Percentiles rank a stretch among this genome's conserved stretches.
Conservation (phyloP, 2,329 filamentous ascomycete genomes). For the Diplodia intermedia region DNA sequence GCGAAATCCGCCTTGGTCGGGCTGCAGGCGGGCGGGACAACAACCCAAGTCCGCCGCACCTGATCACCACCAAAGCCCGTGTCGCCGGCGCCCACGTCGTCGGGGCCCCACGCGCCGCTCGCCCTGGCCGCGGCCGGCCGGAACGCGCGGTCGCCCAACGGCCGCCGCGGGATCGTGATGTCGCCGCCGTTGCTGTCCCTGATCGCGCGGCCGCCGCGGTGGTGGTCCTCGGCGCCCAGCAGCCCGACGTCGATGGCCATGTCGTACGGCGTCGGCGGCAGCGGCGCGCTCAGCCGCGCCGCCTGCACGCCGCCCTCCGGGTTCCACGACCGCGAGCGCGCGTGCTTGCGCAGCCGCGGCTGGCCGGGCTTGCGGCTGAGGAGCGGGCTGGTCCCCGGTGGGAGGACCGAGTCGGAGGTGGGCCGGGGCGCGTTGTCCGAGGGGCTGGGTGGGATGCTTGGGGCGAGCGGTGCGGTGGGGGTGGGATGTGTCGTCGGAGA, state of each 20-base stretch:
- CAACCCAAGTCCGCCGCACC: background rate
- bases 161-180: background rate
- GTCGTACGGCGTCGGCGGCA: slow-evolving; percentile 13
- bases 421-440: background rate
- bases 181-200: background rate
- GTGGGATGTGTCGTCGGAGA: no score
- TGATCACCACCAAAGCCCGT: background rate
- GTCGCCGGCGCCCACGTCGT: background rate
- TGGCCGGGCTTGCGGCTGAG: background rate
- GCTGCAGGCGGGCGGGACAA: background rate
- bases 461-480: no score
- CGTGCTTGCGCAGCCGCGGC: background rate
- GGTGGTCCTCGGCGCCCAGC: background rate
- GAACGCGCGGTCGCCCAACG: background rate
- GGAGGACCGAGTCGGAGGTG: background rate
- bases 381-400: background rate
- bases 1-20: no score
- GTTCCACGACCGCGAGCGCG: background rate
- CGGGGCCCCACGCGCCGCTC: background rate
- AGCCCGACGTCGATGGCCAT: background rate
- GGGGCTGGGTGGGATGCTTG: background rate
- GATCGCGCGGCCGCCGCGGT: no score
- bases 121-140: background rate
- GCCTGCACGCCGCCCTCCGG: no score
- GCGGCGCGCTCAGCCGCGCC: background rate